phyloP scores from a whole-genome alignment of 2,329 filamentous ascomycete species.

The Penicillium capsulatum region DNA sequence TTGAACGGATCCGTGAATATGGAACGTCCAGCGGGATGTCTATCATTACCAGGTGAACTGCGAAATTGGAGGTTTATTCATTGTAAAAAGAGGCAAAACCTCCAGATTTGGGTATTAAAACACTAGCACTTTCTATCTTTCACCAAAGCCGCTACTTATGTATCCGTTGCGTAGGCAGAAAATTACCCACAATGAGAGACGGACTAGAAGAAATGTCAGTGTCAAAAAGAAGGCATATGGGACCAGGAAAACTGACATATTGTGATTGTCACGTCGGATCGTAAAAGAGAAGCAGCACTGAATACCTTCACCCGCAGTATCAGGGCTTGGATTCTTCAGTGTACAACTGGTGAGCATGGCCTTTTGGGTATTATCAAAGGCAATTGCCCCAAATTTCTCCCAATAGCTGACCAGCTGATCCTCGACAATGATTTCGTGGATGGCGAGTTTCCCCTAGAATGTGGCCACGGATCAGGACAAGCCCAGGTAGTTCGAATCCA shows the following conservation, averaged over 20 bases:
- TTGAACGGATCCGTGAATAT: too few species aligned
- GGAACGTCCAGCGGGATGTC: too few species aligned
- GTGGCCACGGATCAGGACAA: background rate
- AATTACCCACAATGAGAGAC: constrained; percentile 93
- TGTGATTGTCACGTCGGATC: constrained; percentile 88
- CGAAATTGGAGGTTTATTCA: too few species aligned
- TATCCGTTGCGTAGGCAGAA: constrained; percentile 74
- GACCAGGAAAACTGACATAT: constrained; percentile 67
- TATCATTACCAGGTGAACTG: too few species aligned
- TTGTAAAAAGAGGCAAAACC: too few species aligned
- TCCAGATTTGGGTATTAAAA: too few species aligned
- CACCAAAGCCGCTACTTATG: constrained; percentile 31
- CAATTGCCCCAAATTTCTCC: constrained; percentile 98
- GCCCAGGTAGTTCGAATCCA: background rate
- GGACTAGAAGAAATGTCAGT: constrained; percentile 56
- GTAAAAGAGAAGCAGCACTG: constrained; percentile 98
- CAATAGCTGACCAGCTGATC: constrained; percentile 94
- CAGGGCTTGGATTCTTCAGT: constrained; percentile 73
- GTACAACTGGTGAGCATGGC: constrained; percentile 92
- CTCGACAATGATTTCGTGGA: constrained; percentile 94
- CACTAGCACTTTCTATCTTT: too few species aligned
- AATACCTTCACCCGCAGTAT: constrained; percentile 67
- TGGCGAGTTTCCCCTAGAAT: constrained; percentile 77
- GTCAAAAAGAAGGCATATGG: background rate
- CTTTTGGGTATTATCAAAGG: constrained; percentile 90